Base-by-base conservation (phyloP, 108 stramenopile genomes). In the Cyclostephanos tholiformis region DNA sequence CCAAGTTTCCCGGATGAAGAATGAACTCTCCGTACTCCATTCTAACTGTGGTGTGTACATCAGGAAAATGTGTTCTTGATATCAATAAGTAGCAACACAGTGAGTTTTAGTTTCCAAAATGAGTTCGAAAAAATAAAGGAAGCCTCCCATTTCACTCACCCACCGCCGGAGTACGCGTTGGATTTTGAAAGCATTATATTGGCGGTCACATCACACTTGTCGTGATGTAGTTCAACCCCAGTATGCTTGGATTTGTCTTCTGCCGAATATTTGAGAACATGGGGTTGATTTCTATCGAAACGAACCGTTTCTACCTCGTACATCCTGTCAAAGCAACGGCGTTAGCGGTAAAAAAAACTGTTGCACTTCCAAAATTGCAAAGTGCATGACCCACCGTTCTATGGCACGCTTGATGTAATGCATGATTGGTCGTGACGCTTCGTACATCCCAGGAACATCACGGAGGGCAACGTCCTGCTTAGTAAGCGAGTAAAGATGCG, bases 151-250 rank as follows among this genome's bases (percentile, higher is more conserved):
- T 13, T 38, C 3, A 71, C 85, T 88, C 73, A 88, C 84, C 91
- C 92, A 22, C 92, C 92, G 50, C 92, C 92, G 11, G 43, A 63
- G 64, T 91, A 93, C 10, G 59, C 58, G 35, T 59, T 55, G 19
- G 76, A 80, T 36, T 65, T 65, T 59, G 87, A 88, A 22, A 93
- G 78, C 67, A 85, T 76, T 12, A 93, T 68, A 65, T 90, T 90
- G 8, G 89, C 88, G 11, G 92, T 93, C 14, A 89, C 55, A 67
- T 89, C 88, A 44, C 89, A 93, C 44, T 82, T 84, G 67, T 91
- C 92, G 55, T 91, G 87, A 60, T 93, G 92, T 6, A 93, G 73
- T 66, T 88, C 86, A 32, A 93, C 92, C 36, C 91, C 91, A 10
- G 82, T 89, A 55, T 91, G 87, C 14, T 67, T 70, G 16, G 67